Percentiles rank a stretch among this genome's conserved stretches.
phyloP scores from a whole-genome alignment of 179 eudicot species.

The Amaranthus tricolor region DNA sequence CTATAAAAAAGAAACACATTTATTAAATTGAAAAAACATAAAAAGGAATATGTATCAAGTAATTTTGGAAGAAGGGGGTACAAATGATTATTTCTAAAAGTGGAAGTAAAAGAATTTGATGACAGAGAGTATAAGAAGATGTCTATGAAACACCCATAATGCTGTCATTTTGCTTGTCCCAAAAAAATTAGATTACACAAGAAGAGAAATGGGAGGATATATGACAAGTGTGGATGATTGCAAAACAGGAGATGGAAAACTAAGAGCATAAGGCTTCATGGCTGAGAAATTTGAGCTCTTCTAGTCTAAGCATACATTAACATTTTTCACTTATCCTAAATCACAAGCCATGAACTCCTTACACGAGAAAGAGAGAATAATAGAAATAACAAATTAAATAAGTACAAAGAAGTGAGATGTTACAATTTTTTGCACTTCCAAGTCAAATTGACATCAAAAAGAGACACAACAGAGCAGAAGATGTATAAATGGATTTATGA shows the following conservation, averaged over 20 bases:
- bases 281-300: not conserved
- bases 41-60: too few relatives aligned
- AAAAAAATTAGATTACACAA: not conserved
- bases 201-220: not conserved
- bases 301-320: not conserved
- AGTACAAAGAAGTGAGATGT: too few relatives aligned
- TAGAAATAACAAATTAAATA: too few relatives aligned
- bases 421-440: too few relatives aligned
- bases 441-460: not conserved
- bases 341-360: not conserved
- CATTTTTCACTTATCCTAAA: not conserved
- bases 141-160: not conserved
- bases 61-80: too few relatives aligned
- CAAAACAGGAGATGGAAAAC: not conserved
- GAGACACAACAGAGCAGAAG: not conserved
- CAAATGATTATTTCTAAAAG: not conserved
- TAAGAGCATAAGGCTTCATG: not conserved
- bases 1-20: too few relatives aligned
- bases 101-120: too few relatives aligned
- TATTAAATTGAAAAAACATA: not conserved
- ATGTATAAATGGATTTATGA: too few relatives aligned
- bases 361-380: not conserved
- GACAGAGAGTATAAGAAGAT: not conserved
- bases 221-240: not conserved
- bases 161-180: not conserved